Percentiles rank a stretch among this genome's conserved stretches.
These are phyloP conservation scores for Teunomyces lycoperdinae DNA, from an alignment of 805 yeast genomes.

Conservation along the genomic window DNA sequence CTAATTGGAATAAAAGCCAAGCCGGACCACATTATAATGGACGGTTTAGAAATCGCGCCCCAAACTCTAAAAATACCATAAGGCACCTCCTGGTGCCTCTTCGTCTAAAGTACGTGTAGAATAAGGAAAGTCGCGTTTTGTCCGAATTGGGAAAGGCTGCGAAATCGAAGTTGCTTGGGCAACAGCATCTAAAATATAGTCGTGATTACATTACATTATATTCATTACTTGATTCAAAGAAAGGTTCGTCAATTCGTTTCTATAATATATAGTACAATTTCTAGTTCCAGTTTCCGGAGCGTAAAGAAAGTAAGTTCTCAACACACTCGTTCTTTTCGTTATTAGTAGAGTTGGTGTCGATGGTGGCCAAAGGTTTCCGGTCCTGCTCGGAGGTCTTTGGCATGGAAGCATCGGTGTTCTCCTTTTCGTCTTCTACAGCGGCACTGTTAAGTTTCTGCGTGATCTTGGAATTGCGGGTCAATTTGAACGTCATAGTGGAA, in stretches of 20 bases:
- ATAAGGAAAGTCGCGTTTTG: background rate
- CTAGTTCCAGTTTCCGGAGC: constrained; percentile 31
- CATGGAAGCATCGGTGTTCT: constrained; percentile 9
- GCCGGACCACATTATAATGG: background rate
- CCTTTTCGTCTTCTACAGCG: constrained; percentile 24
- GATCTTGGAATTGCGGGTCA: constrained; percentile 27
- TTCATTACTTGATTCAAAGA: background rate
- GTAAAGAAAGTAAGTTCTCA: constrained; percentile 39
- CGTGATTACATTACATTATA: too few relatives aligned
- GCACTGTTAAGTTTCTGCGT: constrained; percentile 26
- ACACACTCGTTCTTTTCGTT: constrained; percentile 16
- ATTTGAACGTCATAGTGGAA: constrained; percentile 35
- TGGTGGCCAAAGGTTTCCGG: constrained; percentile 24
- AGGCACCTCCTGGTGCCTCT: background rate
- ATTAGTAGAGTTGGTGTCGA: constrained; percentile 18
- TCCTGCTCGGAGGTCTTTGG: constrained; percentile 6
- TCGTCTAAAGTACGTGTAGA: background rate
- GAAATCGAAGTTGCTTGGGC: background rate
- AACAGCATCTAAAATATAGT: background rate
- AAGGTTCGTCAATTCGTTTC: constrained; percentile 1
- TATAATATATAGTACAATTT: background rate
- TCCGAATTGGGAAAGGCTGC: constrained; percentile 2
- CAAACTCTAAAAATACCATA: background rate
- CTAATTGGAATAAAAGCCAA: background rate
- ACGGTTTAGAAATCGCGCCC: background rate